phyloP scores from a whole-genome alignment of 176 grass and related monocot genomes.

The Paspalum notatum region DNA sequence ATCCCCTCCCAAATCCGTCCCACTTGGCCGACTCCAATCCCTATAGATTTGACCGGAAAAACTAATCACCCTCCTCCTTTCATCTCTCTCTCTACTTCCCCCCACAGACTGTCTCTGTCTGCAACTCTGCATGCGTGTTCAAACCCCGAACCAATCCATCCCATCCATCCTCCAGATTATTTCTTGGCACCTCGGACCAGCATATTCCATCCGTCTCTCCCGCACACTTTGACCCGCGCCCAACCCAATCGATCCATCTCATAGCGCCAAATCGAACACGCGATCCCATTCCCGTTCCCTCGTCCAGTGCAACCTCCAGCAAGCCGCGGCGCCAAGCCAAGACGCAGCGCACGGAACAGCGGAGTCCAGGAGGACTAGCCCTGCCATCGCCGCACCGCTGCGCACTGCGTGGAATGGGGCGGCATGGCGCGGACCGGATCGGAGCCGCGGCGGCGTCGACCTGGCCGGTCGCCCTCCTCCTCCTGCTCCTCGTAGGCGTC shows the following conservation, averaged over 20 bases:
- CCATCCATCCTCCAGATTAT: neutral
- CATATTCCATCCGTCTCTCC: constrained; percentile 44
- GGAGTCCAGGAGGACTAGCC: neutral
- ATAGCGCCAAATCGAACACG: constrained; percentile 12
- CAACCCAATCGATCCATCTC: neutral
- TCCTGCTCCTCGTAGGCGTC: constrained; percentile 27
- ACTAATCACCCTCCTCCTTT: neutral
- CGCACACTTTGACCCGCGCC: constrained; percentile 23
- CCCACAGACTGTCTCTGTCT: neutral
- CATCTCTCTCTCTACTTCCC: neutral
- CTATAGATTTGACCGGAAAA: neutral
- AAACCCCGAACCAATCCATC: constrained; percentile 22
- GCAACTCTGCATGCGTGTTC: constrained; percentile 28
- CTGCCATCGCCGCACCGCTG: neutral
- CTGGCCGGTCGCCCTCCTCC: neutral
- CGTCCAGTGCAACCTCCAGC: constrained; percentile 11
- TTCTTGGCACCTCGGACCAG: constrained; percentile 47
- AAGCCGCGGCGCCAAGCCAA: constrained; percentile 17
- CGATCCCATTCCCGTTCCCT: constrained; percentile 36
- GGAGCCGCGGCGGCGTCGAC: neutral
- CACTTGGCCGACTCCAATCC: constrained; percentile 10
- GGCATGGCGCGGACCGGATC: neutral
- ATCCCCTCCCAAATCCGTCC: constrained; percentile 5
- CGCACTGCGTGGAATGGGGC: constrained; percentile 23
- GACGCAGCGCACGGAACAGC: constrained; percentile 1